A percentile compares a stretch with the other conserved stretches of the same genome.
Conservation (phyloP, 2,329 filamentous ascomycete genomes). For the Penicillium brasilianum region DNA sequence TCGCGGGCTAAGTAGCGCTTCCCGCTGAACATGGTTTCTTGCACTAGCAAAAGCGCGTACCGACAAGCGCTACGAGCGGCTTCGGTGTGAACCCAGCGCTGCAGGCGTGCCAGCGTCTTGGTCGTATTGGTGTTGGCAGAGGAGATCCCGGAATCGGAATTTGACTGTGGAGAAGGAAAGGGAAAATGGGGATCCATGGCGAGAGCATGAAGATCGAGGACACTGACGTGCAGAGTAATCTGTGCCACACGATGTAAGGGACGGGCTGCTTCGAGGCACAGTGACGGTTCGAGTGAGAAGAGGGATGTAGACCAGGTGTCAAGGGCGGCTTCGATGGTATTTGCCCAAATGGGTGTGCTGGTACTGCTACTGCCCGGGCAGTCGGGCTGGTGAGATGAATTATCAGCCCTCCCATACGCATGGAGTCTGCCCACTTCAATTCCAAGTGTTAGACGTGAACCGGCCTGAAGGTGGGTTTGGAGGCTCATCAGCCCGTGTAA, state of each 20-base stretch:
- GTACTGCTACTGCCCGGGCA: slow-evolving; percentile 15
- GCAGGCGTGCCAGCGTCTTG: slow-evolving; percentile 25
- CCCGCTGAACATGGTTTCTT: slow-evolving; percentile 33
- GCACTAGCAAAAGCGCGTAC: slow-evolving; percentile 32
- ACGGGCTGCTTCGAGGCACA: slow-evolving; percentile 28
- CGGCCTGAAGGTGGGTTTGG: slow-evolving; percentile 32
- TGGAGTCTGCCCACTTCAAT: slow-evolving; percentile 11
- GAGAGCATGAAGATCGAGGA: slow-evolving; percentile 36
- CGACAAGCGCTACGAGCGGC: slow-evolving; percentile 31
- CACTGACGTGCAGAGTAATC: slow-evolving; percentile 33
- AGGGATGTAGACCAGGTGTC: slow-evolving; percentile 38
- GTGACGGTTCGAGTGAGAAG: slow-evolving; percentile 30
- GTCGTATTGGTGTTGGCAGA: slow-evolving; percentile 7
- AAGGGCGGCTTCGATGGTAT: slow-evolving; percentile 33
- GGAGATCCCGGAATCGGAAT: slow-evolving; percentile 24
- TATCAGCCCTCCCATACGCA: background rate
- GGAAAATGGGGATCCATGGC: slow-evolving; percentile 33
- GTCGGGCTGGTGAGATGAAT: background rate
- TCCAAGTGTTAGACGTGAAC: slow-evolving; percentile 18
- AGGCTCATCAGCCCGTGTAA: slow-evolving; percentile 36
- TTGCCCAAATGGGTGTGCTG: slow-evolving; percentile 28
- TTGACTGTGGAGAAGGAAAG: slow-evolving; percentile 6
- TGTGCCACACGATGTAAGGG: slow-evolving; percentile 34
- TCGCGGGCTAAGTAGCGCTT: slow-evolving; percentile 27
- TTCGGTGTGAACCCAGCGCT: slow-evolving; percentile 28